phyloP scores from a whole-genome alignment of 2,329 filamentous ascomycete genomes.

The Escovopsis sp. region DNA sequence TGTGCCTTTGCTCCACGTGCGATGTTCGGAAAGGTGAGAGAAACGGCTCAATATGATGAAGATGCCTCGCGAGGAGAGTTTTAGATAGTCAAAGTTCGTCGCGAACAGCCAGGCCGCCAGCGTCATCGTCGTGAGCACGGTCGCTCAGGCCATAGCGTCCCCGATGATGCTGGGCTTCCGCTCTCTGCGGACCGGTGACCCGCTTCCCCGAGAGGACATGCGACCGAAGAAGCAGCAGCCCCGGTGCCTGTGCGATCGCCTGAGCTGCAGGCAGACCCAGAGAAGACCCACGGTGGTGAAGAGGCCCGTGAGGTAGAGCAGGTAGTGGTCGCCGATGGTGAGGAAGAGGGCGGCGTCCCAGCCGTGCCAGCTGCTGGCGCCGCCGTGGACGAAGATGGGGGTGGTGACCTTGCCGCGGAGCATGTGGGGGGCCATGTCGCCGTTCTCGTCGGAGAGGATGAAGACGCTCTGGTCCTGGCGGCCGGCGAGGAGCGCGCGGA shows the following conservation, averaged over 20 bases:
- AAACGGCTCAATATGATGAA: neutral
- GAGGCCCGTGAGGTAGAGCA: slow-evolving; percentile 4
- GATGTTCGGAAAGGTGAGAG: no score
- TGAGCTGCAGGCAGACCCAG: slow-evolving; percentile 2
- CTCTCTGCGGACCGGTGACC: slow-evolving; percentile 3
- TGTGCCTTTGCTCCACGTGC: no score
- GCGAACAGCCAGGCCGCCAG: neutral
- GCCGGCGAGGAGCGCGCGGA: slow-evolving; percentile 5
- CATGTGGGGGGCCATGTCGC: slow-evolving; percentile 12
- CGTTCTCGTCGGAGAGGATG: slow-evolving; percentile 7
- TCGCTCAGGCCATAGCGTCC: neutral
- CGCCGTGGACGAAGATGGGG: slow-evolving; percentile 12
- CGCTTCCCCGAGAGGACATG: slow-evolving; percentile 3
- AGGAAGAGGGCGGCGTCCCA: slow-evolving; percentile 12
- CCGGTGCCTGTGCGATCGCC: slow-evolving; percentile 1
- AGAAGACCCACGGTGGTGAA: slow-evolving; percentile 2
- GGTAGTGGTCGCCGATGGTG: slow-evolving; percentile 10
- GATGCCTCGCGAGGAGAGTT: neutral
- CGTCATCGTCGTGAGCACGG: neutral
- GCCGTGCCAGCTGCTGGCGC: slow-evolving; percentile 14
- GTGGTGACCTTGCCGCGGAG: slow-evolving; percentile 11
- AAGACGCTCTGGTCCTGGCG: slow-evolving; percentile 3
- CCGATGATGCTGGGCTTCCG: slow-evolving; percentile 5
- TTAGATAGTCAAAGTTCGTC: neutral
- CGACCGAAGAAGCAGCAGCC: slow-evolving; percentile 4